Evolutionary conservation across 306 rosid species (phyloP), one percentile per base, ranked within the genome.

Genomic region (Sindora glabra): DNA sequence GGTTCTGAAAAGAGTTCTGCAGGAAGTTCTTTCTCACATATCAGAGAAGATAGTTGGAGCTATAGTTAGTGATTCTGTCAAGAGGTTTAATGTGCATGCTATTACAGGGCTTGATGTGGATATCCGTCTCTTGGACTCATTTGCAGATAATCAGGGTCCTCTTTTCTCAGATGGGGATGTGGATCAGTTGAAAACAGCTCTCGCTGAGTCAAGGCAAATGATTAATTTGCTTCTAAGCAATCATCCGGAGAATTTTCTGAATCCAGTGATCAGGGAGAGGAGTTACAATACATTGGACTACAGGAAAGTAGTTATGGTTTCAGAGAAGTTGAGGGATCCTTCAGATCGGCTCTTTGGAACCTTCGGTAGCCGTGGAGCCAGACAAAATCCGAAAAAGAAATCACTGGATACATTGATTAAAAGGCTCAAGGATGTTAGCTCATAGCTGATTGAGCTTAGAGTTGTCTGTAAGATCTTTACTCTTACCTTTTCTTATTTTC

Each of bases 371-470:
- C 83, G 99, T 45, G 95, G 84, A 40, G 59, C 81, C 48, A 86
- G 87, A 79, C 99, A 86, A 80, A 94, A 89, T 67, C 96, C 99
- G 0, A 89, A 89, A 75, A 89, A 77, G 94, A 94, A 94, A 76
- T 94, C 99, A 19, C 58, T 85, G 78, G 95, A 79, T 68, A 44
- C 59, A 18, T 74, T 94, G 83, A 89, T 94, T 67, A 94, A 82
- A 77, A 84, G 96, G 77, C 94, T 94, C 38, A 94, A 50, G 83
- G 99, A 94, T 23, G 90, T 67, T 76, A 89, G 89, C 77, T 94
- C 76, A 84, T 76, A 89, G 89, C 77, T 94, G 77, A 84, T 77
- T 49, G 63, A 56, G 69, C 64, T 49, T 13, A 25, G 47, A 48
- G 64, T 52, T 79, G 82, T 78, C 75, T 51, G 84, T 84, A 73